Evolutionary conservation across 2,329 filamentous ascomycete species (phyloP), one percentile per base, ranked within the genome.

Genomic region (Apiospora hydei): DNA sequence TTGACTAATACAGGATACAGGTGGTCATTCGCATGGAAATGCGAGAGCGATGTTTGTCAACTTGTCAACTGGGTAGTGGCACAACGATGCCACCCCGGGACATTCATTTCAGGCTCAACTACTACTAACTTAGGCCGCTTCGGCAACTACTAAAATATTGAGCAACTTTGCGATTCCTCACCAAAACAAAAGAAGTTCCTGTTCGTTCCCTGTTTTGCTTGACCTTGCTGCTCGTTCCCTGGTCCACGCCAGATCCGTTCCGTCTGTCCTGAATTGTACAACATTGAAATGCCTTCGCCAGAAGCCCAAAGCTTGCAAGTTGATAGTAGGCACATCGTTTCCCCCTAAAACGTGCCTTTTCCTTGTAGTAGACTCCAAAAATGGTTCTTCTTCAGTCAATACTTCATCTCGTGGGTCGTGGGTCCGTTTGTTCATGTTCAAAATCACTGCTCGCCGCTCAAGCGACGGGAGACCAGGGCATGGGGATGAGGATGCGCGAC

Each of bases 381-480:
- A 30, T 53, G 24, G n/a, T 24, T 2, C 47, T 51, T 51, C 47
- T 13, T 7, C 24, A 30, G 24, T 43, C 41, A 43, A 43, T 13
- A 57, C 14, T 14, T 26, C 24, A 1, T 24, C 14, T 30, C 49
- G 24, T 57, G 5, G 2, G 10, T 7, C 18, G n/a, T 18, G 18
- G 16, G 18, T 57, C 43, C 41, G 49, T 21, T 18, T 10, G 38
- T 26, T 46, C 6, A 21, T n/a, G n/a, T n/a, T n/a, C n/a, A 46
- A 1, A 18, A 21, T 2, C 26, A 30, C 26, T 30, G 26, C 26
- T 30, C 26, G 26, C 16, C 46, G 30, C 72, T 81, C 88, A 98
- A 74, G 92, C 92, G 73, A 98, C 94, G 4, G 96, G 95, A 74
- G 94, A 98, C 96, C 96, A 99, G 11, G 95, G 93, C 92, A 98